Percentiles rank a stretch among this genome's conserved stretches.
Conservation (phyloP, 1,139 yeast genomes). For the Geotrichum citri-aurantii region DNA sequence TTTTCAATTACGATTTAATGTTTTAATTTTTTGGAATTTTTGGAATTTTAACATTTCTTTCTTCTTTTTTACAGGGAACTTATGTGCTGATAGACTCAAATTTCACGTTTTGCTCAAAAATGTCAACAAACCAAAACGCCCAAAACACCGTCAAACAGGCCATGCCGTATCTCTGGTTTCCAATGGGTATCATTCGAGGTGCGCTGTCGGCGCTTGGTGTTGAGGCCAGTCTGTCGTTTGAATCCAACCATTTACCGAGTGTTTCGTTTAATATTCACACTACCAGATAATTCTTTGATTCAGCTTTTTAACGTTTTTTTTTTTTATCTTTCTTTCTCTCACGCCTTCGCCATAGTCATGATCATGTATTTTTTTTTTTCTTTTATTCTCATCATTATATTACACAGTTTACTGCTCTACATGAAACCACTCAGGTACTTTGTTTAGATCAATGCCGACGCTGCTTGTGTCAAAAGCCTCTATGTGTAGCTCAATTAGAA, state of each 20-base stretch:
- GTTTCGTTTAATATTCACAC: constrained; percentile 73
- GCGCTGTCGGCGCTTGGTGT: constrained; percentile 67
- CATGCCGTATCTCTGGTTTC: constrained; percentile 60
- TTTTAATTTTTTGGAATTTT: no score
- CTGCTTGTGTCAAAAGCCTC: constrained; percentile 69
- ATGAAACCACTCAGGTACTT: constrained; percentile 47
- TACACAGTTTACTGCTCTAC: not conserved
- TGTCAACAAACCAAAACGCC: constrained; percentile 30
- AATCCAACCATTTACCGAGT: constrained; percentile 50
- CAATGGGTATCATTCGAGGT: constrained; percentile 81
- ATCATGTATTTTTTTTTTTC: not conserved
- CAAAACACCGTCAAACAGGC: constrained; percentile 30
- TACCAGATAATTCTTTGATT: not conserved
- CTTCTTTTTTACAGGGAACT: constrained; percentile 41
- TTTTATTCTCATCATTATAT: not conserved
- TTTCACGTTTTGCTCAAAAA: constrained; percentile 50
- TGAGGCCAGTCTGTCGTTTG: constrained; percentile 62
- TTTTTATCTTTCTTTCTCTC: not conserved
- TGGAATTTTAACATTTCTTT: no score
- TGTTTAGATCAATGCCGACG: constrained; percentile 46
- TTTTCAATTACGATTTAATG: no score
- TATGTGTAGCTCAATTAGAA: constrained; percentile 80
- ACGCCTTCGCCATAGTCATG: not conserved
- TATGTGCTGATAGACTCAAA: constrained; percentile 69
- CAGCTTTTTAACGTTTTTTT: not conserved